phyloP scores from a whole-genome alignment of 352 stramenopile genomes.

The Phytophthora parvispora region DNA sequence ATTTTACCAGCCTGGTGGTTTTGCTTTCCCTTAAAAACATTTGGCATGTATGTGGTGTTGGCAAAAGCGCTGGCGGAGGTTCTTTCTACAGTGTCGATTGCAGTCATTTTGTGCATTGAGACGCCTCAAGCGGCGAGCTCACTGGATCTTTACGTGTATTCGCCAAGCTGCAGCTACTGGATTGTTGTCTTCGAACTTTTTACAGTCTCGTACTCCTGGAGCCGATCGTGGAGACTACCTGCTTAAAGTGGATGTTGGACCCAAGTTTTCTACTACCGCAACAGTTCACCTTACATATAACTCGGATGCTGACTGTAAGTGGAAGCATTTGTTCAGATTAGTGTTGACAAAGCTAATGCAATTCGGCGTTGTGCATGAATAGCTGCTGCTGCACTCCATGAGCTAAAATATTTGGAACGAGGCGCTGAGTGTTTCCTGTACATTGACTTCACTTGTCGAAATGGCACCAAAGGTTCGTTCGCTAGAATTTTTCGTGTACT shows the following conservation, averaged over 20 bases:
- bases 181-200: constrained; percentile 50
- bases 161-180: constrained; percentile 51
- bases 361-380: not conserved
- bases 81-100: constrained; percentile 45
- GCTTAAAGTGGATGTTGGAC: constrained; percentile 72
- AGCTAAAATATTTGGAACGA: constrained; percentile 78
- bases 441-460: constrained; percentile 63
- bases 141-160: constrained; percentile 42
- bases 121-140: constrained; percentile 30
- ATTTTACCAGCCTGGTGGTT: not conserved
- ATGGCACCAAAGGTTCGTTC: constrained; percentile 61
- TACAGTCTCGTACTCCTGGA: constrained; percentile 40
- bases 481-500: not conserved
- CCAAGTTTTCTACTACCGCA: constrained; percentile 58
- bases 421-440: constrained; percentile 80
- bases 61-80: constrained; percentile 52
- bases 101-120: constrained; percentile 49
- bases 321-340: not conserved
- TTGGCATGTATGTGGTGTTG: not conserved
- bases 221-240: constrained; percentile 69
- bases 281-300: constrained; percentile 71
- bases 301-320: constrained; percentile 77
- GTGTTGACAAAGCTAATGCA: not conserved
- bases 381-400: constrained; percentile 75
- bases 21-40: no score